Conservation (phyloP, 176 grass and related monocot genomes). For the Otatea glauca region DNA sequence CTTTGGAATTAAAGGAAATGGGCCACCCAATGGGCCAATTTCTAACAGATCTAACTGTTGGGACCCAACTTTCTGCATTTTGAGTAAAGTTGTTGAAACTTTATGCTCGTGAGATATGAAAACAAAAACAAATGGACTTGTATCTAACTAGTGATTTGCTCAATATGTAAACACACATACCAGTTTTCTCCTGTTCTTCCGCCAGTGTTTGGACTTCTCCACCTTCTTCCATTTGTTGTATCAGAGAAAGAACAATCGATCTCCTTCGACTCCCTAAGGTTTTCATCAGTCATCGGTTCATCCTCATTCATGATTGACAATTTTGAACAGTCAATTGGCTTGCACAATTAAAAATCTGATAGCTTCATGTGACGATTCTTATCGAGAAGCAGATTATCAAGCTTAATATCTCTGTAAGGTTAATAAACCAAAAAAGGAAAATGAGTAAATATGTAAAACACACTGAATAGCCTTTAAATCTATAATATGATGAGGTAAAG, state of each 20-base stretch:
- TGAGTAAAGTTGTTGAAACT: constrained; percentile 23
- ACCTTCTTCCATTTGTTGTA: constrained; percentile 46
- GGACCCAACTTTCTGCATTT: neutral
- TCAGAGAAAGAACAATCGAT: constrained; percentile 51
- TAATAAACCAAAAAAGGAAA: constrained; percentile 22
- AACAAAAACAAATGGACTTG: constrained; percentile 26
- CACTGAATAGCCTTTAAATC: neutral
- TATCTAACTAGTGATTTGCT: neutral
- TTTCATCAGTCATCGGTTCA: constrained; percentile 76
- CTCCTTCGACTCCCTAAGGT: constrained; percentile 81
- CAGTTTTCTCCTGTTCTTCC: constrained; percentile 66
- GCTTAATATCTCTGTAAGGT: constrained; percentile 80
- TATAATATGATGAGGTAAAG: constrained; percentile 89
- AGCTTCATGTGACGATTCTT: constrained; percentile 87
- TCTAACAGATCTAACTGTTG: too few relatives aligned
- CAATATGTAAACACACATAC: constrained; percentile 41
- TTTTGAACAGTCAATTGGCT: constrained; percentile 82
- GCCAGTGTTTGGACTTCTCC: constrained; percentile 66
- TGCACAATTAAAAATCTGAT: constrained; percentile 86
- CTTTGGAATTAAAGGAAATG: too few relatives aligned
- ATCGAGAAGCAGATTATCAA: constrained; percentile 82
- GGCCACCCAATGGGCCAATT: too few relatives aligned
- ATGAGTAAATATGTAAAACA: constrained; percentile 15
- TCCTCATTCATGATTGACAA: constrained; percentile 78
- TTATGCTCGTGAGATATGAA: neutral